A percentile compares a stretch with the other conserved stretches of the same genome.
These are phyloP conservation scores for Blastocystis hominis DNA, from an alignment of 352 stramenopile species.

Conservation along the genomic window DNA sequence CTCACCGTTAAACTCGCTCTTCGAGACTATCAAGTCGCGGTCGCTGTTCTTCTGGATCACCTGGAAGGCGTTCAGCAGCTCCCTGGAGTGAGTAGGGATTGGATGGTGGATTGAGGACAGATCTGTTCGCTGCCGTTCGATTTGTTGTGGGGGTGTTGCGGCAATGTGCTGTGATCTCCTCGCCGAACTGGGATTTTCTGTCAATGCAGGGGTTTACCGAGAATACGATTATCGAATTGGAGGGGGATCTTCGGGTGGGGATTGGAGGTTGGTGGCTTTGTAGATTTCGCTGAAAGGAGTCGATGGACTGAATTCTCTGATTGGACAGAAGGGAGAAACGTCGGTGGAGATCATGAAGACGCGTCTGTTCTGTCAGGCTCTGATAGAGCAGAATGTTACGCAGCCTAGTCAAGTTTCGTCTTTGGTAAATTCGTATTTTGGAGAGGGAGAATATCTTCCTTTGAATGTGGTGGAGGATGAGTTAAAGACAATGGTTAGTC, in stretches of 20 bases:
- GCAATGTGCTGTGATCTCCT: background rate
- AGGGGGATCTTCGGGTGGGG: background rate
- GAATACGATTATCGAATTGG: background rate
- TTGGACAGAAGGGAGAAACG: background rate
- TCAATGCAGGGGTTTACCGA: background rate
- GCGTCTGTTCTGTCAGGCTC: background rate
- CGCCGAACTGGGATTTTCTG: background rate
- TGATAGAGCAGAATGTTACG: background rate
- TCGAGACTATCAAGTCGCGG: background rate
- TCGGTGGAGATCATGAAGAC: background rate
- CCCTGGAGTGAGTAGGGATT: background rate
- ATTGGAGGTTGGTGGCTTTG: background rate
- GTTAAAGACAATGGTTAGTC: background rate
- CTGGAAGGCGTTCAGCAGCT: background rate
- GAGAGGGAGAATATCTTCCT: background rate
- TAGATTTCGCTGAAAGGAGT: background rate
- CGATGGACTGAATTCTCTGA: background rate
- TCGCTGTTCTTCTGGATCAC: background rate
- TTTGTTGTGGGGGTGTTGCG: background rate
- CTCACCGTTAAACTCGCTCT: background rate
- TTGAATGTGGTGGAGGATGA: background rate
- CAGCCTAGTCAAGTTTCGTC: background rate
- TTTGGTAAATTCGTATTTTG: background rate
- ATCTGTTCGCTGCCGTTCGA: background rate
- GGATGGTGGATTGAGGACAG: background rate